These are phyloP conservation scores for Jackrogersella minutella DNA, from an alignment of 495 filamentous ascomycete genomes.

Conservation along the genomic window DNA sequence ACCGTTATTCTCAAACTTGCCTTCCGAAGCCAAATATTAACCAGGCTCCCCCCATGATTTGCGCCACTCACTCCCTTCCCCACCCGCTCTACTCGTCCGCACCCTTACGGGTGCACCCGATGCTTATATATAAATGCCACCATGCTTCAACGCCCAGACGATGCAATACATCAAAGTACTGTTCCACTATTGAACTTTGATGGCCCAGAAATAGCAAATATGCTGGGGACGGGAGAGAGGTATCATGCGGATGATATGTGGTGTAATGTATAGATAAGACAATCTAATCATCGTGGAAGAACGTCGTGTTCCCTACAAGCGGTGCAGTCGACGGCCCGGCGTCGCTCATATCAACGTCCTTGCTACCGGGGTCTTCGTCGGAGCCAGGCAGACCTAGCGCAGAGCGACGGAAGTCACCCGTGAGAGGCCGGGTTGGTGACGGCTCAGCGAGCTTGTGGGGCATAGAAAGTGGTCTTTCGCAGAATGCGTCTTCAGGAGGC, in stretches of 20 bases:
- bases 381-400: constrained; percentile 21
- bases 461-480: constrained; percentile 51
- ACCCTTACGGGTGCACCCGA: constrained; percentile 18
- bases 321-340: constrained; percentile 56
- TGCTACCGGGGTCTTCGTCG: constrained; percentile 39
- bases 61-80: constrained; percentile 5
- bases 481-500: constrained; percentile 74
- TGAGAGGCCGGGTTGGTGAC: constrained; percentile 51
- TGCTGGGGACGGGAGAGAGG: constrained; percentile 53
- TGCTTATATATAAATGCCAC: constrained; percentile 37
- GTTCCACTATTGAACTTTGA: constrained; percentile 17
- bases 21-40: constrained; percentile 11
- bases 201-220: constrained; percentile 14
- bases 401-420: constrained; percentile 46
- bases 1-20: constrained; percentile 14
- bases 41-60: constrained; percentile 12
- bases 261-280: constrained; percentile 20
- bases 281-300: constrained; percentile 56
- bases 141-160: constrained; percentile 37
- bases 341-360: constrained; percentile 58
- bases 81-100: constrained; percentile 1
- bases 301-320: constrained; percentile 49
- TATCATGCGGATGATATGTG: constrained; percentile 43
- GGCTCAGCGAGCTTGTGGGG: constrained; percentile 49
- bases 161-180: constrained; percentile 36